Evolutionary conservation across 192 early-diverging fungal species (phyloP).

Genomic region (Coemansia sp.): DNA sequence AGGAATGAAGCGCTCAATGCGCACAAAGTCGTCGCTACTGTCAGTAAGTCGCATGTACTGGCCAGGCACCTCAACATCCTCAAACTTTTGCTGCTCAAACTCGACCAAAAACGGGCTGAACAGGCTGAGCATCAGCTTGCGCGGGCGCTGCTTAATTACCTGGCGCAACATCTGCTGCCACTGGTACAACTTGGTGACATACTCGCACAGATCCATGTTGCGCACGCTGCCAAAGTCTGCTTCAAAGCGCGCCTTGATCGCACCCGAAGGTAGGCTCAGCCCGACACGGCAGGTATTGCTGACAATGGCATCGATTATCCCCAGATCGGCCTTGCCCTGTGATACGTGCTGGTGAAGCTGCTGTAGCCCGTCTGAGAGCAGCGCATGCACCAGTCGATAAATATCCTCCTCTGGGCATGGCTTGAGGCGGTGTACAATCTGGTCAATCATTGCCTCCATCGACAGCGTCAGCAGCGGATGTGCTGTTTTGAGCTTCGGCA

Average conservation of each 20-base stretch:
- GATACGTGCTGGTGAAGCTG: constrained; percentile 49
- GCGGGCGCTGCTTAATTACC: constrained; percentile 79
- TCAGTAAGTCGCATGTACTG: constrained; percentile 87
- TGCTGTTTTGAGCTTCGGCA: constrained; percentile 90
- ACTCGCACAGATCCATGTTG: constrained; percentile 73
- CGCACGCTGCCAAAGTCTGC: constrained; percentile 90
- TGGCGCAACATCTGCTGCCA: constrained; percentile 95
- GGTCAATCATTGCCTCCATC: constrained; percentile 99
- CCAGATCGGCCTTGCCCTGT: constrained; percentile 21
- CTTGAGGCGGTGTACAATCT: constrained; percentile 91
- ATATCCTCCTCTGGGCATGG: constrained; percentile 97
- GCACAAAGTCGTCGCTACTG: constrained; percentile 86
- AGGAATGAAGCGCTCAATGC: constrained; percentile 93
- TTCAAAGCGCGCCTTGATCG: constrained; percentile 72
- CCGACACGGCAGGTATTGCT: constrained; percentile 83
- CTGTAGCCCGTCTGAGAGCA: constrained; percentile 88
- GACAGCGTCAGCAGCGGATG: constrained; percentile 90
- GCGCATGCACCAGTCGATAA: constrained; percentile 89
- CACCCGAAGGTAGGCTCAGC: constrained; percentile 76
- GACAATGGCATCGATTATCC: constrained; percentile 37
- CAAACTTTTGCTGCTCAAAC: constrained; percentile 98
- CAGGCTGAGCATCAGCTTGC: constrained; percentile 78
- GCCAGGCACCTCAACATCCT: constrained; percentile 98
- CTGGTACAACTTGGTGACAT: constrained; percentile 81
- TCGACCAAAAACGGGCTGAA: constrained; percentile 92